Percentiles rank a stretch among this genome's conserved stretches.
These are phyloP conservation scores for Triadica sebifera DNA, from an alignment of 345 rosid genomes.

Conservation along the genomic window DNA sequence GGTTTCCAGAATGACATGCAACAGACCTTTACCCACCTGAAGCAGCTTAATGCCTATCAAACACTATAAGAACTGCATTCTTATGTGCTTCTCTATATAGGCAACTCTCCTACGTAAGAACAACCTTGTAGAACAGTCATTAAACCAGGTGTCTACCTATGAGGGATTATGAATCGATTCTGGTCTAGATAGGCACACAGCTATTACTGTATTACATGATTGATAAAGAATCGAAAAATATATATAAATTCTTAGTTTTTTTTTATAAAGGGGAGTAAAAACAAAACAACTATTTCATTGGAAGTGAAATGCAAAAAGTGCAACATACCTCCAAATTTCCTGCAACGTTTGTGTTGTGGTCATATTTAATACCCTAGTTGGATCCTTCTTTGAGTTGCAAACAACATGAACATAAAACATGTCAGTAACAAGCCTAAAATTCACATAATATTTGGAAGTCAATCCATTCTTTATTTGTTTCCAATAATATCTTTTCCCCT, in stretches of 20 bases:
- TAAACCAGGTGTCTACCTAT: background rate
- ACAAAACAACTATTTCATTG: background rate
- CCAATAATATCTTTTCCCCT: background rate
- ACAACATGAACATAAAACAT: background rate
- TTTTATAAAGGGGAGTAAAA: background rate
- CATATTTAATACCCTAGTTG: constrained; percentile 68
- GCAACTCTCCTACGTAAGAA: too few relatives aligned
- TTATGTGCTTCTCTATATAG: background rate
- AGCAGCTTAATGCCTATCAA: background rate
- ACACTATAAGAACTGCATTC: background rate
- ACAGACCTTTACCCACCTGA: background rate
- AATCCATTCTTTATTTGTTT: background rate
- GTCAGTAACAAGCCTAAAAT: background rate
- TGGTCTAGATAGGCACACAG: background rate
- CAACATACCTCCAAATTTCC: constrained; percentile 81
- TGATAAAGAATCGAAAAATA: background rate
- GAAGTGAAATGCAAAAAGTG: background rate
- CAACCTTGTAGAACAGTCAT: too few relatives aligned
- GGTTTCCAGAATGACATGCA: background rate
- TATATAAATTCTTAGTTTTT: background rate
- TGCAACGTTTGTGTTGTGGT: constrained; percentile 63
- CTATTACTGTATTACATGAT: too few relatives aligned
- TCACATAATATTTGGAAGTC: background rate
- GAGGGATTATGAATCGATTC: too few relatives aligned
- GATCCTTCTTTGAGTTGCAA: constrained; percentile 56